Conservation (phyloP, 306 rosid genomes). For the Prunus davidiana region DNA sequence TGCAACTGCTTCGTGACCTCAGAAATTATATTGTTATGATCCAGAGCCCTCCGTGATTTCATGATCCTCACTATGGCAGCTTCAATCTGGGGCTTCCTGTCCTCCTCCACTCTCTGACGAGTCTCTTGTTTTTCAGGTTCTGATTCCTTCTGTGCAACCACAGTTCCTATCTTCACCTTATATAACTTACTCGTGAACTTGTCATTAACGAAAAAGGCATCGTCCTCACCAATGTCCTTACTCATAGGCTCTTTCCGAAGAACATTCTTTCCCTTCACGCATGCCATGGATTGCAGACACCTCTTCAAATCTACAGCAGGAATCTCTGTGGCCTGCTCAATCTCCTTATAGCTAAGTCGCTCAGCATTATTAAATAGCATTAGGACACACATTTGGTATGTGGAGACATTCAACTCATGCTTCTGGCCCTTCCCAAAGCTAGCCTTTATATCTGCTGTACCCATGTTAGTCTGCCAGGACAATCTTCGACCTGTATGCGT, state of each 20-base stretch:
- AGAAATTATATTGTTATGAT: constrained; percentile 74
- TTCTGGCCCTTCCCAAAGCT: constrained; percentile 73
- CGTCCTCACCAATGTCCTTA: constrained; percentile 75
- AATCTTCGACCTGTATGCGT: constrained; percentile 75
- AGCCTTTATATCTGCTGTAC: constrained; percentile 79
- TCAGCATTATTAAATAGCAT: constrained; percentile 77
- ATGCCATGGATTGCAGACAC: constrained; percentile 83
- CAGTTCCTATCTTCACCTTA: constrained; percentile 83
- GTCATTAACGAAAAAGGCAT: constrained; percentile 65
- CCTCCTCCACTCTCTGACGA: constrained; percentile 80
- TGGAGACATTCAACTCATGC: constrained; percentile 84
- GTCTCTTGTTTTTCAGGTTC: constrained; percentile 88
- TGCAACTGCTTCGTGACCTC: constrained; percentile 86
- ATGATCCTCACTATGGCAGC: constrained; percentile 82
- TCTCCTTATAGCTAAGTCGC: constrained; percentile 64
- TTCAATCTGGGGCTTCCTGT: constrained; percentile 82
- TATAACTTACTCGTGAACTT: constrained; percentile 65
- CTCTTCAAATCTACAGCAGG: constrained; percentile 70
- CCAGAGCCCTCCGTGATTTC: constrained; percentile 74
- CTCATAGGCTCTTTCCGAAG: constrained; percentile 85
- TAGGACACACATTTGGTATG: constrained; percentile 83
- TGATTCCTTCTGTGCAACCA: constrained; percentile 77
- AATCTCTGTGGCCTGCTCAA: constrained; percentile 79
- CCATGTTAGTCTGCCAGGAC: constrained; percentile 90
- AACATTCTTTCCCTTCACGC: constrained; percentile 81